Evolutionary conservation across 768 basidiomycete genomes (phyloP), one percentile per base, ranked within the genome.

Genomic region (Leccinum incarnatum): DNA sequence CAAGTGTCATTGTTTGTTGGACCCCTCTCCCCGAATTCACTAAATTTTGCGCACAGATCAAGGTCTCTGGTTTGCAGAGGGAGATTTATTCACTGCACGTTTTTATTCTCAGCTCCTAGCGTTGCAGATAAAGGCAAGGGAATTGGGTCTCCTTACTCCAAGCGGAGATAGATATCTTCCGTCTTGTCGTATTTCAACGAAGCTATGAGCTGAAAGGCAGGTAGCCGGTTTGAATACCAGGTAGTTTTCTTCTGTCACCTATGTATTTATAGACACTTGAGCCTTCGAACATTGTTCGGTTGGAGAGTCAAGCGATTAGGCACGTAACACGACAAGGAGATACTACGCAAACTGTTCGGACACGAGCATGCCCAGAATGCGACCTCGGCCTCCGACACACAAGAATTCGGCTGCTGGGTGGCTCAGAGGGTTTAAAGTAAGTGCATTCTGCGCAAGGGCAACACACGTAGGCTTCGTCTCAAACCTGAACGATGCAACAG

Each of bases 21-120:
- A 21, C 37, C 17, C 5, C 2, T 45, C 2, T 10, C 10, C 40
- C 17, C 14, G 27, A 17, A 29, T 10, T 17, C 17, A 10, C 9
- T n/a, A 49, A 49, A 25, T n/a, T 10, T 36, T 36, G 17, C 21
- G 19, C 1, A 25, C 32, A 55, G 54, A 55, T 47, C 46, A 25
- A 17, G 46, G 46, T 17, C 54, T 55, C 46, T 55, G 46, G 54
- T 55, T 55, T 48, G 54, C 54, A 3, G 54, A 55, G n/a, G 54
- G 54, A 8, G 54, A 55, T 21, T 25, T 55, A 5, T 55, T 55
- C 34, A 49, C n/a, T 1, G 54, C 54, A 4, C 54, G 54, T 17
- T 55, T 55, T 34, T 55, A 48, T 37, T 49, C 54, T 19, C 47
- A 55, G 47, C 54, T 55, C 25, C 37, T 55, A 19, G 54, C 47